Conservation (phyloP, 2,329 filamentous ascomycete species). For the Sclerotinia minor region DNA sequence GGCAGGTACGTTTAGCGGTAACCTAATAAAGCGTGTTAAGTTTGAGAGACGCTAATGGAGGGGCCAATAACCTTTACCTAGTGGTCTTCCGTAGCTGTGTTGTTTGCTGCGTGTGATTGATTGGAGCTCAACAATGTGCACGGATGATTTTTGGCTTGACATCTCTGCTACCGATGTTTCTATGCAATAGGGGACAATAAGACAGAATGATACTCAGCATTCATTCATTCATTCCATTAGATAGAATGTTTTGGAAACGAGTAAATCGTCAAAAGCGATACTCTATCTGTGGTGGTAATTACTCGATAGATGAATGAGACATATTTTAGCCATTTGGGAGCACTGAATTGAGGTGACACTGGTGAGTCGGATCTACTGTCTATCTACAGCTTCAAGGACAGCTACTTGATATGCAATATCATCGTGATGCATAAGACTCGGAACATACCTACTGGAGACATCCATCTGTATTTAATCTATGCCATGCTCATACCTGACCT, state of each 20-base stretch:
- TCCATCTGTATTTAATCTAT: neutral
- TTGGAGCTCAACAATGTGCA: slow-evolving; percentile 2
- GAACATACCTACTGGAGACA: neutral
- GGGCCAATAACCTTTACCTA: slow-evolving; percentile 1
- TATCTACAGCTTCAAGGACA: neutral
- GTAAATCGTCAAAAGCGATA: no score
- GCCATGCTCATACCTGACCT: no score
- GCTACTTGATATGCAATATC: neutral
- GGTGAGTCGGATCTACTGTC: no score
- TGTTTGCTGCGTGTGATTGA: no score
- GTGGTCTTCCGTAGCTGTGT: no score
- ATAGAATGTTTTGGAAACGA: neutral
- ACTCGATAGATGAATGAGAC: no score
- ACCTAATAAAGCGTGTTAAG: slow-evolving; percentile 9
- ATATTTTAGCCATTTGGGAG: neutral
- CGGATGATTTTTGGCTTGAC: neutral
- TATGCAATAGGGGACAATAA: neutral
- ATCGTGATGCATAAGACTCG: neutral
- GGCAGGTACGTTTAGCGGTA: slow-evolving; percentile 3
- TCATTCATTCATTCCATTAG: neutral
- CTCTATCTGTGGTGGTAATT: neutral
- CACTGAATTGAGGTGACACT: neutral
- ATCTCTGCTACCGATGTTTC: neutral
- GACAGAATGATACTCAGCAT: neutral
- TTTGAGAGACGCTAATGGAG: slow-evolving; percentile 8